Evolutionary conservation across 139 green algal genomes (phyloP), one percentile per base, ranked within the genome.

Genomic region (Pedinophyceae sp.): DNA sequence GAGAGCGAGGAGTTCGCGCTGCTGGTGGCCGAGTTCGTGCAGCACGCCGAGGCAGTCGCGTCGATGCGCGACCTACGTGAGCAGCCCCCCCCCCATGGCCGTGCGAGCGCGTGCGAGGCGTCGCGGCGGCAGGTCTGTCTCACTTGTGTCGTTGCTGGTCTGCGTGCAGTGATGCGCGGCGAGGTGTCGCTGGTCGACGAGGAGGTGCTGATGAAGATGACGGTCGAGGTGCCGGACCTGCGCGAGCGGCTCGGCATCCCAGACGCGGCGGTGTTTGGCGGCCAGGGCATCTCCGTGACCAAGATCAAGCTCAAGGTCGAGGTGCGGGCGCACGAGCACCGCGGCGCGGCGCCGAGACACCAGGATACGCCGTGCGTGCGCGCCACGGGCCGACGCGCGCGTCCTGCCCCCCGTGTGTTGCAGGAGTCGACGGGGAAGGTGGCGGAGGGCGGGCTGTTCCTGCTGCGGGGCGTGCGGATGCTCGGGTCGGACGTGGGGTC

Each of bases 151-250:
- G n/a, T n/a, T n/a, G n/a, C n/a, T n/a, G n/a, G n/a, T n/a, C n/a
- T n/a, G n/a, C n/a, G n/a, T n/a, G n/a, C n/a, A n/a, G n/a, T n/a
- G n/a, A n/a, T n/a, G n/a, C n/a, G n/a, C n/a, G n/a, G n/a, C n/a
- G n/a, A n/a, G n/a, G n/a, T n/a, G 18, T 26, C 57, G 54, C 53
- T 81, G 20, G 65, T 84, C 18, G 56, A 69, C 19, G 79, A 89
- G 16, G 80, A 85, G 22, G 59, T 93, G 54, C 67, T 96, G 27
- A 74, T 67, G n/a, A 55, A 56, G 24, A 68, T 96, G 50, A 82
- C 83, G 1, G 60, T 53, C 4, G 87, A 95, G 49, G 81, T 95
- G 19, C 84, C 83, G n/a, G 87, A 95, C 68, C 61, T 95, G 67
- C 64, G 83, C 16, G 60, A 58, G 6, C 65, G 85, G 3, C 72